Conservation (phyloP, 2,329 filamentous ascomycete genomes). For the Colletotrichum zoysiae region DNA sequence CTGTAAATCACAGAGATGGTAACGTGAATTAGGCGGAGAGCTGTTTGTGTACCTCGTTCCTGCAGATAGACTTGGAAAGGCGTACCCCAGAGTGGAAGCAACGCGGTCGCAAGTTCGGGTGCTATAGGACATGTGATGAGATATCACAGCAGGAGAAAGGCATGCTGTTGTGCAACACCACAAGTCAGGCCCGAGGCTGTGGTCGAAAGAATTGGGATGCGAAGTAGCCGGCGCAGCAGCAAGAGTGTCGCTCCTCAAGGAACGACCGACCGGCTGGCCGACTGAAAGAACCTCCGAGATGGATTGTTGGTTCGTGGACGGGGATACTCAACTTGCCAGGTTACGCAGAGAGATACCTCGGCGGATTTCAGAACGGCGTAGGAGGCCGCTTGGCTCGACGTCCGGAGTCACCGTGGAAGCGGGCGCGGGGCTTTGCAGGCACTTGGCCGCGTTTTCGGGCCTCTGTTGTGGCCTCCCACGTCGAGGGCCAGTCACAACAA, state of each 20-base stretch:
- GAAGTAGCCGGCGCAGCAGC: not conserved
- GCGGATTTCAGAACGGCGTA: not conserved
- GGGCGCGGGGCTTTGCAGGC: constrained; percentile 36
- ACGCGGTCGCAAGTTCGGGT: not conserved
- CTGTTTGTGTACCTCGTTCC: constrained; percentile 15
- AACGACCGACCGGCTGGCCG: not conserved
- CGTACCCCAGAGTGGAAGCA: not conserved
- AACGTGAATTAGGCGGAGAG: not conserved
- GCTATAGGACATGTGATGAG: constrained; percentile 1
- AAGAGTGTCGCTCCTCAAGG: not conserved
- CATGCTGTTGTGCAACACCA: not conserved
- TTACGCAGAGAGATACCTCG: not conserved
- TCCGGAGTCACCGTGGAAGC: constrained; percentile 24
- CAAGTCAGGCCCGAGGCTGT: constrained; percentile 7
- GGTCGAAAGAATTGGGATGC: constrained; percentile 18
- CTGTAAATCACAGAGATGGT: not conserved
- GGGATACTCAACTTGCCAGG: not conserved
- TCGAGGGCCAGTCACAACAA: constrained; percentile 31
- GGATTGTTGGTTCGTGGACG: not conserved
- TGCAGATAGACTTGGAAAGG: constrained; percentile 18
- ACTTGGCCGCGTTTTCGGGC: constrained; percentile 40
- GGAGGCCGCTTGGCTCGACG: not conserved
- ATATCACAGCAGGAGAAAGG: not conserved
- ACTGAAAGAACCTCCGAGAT: not conserved
- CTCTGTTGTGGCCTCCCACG: constrained; percentile 29